These are phyloP conservation scores for Paxillus rubicundulus DNA, from an alignment of 768 basidiomycete species.

Conservation along the genomic window DNA sequence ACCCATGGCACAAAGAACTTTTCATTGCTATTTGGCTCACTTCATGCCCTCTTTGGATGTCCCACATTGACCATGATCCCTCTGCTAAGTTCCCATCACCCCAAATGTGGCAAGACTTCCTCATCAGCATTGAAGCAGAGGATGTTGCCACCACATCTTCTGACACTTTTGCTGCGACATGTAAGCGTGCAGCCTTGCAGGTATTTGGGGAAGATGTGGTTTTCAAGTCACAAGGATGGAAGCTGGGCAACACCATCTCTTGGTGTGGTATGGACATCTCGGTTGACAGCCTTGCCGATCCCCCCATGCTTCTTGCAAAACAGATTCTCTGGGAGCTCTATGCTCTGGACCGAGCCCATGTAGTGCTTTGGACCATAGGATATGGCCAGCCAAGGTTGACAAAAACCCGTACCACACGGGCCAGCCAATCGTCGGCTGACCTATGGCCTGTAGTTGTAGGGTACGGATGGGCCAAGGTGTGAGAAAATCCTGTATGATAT, in stretches of 20 bases:
- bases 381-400: no score
- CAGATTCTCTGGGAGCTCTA: no score
- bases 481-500: no score
- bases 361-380: no score
- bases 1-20: not conserved
- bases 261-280: not conserved
- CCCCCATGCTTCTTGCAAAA: not conserved
- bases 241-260: not conserved
- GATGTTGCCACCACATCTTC: not conserved
- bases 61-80: not conserved
- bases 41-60: slow-evolving; percentile 1
- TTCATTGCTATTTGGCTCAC: slow-evolving; percentile 8
- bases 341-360: no score
- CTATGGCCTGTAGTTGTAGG: no score
- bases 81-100: slow-evolving; percentile 3
- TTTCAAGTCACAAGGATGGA: no score
- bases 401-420: no score
- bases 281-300: not conserved
- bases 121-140: not conserved
- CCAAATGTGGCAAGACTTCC: slow-evolving; percentile 11
- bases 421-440: no score
- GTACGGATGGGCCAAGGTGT: no score
- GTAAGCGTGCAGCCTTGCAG: not conserved
- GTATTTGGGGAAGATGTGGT: no score
- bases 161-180: not conserved